Evolutionary conservation across 1,139 yeast species (phyloP).

Genomic region (Yamadazyma atmosphaerica): DNA sequence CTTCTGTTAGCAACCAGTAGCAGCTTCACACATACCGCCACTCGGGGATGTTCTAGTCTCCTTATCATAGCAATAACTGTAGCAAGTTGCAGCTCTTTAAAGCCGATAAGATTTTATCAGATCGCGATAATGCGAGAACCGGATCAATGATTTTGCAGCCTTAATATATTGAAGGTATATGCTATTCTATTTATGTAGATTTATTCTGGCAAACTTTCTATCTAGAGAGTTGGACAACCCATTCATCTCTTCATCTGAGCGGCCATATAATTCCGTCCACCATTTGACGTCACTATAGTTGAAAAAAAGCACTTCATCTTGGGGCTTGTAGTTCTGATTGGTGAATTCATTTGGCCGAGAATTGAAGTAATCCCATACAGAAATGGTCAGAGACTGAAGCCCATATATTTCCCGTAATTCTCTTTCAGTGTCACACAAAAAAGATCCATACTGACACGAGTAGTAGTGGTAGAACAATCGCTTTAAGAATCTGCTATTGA

Average conservation of each 20-base stretch:
- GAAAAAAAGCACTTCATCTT: constrained; percentile 57
- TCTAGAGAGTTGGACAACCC: constrained; percentile 49
- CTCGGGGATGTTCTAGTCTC: too few relatives aligned
- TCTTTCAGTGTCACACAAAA: constrained; percentile 70
- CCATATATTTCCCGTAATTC: constrained; percentile 45
- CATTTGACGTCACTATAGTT: constrained; percentile 69
- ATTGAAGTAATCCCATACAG: constrained; percentile 93
- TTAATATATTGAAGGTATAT: background rate
- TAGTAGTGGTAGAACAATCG: constrained; percentile 83
- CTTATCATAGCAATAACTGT: too few relatives aligned
- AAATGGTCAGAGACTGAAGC: constrained; percentile 54
- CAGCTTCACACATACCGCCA: too few relatives aligned
- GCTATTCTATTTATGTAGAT: constrained; percentile 3
- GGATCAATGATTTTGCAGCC: background rate
- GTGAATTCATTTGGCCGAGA: constrained; percentile 73
- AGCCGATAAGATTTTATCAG: background rate
- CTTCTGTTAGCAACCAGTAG: too few relatives aligned
- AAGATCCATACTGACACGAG: constrained; percentile 94
- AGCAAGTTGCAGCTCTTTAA: too few relatives aligned
- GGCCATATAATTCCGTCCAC: constrained; percentile 86
- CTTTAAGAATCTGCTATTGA: constrained; percentile 83
- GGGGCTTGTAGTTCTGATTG: constrained; percentile 44
- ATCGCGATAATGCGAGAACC: background rate
- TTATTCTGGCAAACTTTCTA: constrained; percentile 41
- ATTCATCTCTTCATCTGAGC: constrained; percentile 81